These are phyloP conservation scores for Vanderwaltozyma tropicalis DNA, from an alignment of 805 yeast species.

Conservation along the genomic window DNA sequence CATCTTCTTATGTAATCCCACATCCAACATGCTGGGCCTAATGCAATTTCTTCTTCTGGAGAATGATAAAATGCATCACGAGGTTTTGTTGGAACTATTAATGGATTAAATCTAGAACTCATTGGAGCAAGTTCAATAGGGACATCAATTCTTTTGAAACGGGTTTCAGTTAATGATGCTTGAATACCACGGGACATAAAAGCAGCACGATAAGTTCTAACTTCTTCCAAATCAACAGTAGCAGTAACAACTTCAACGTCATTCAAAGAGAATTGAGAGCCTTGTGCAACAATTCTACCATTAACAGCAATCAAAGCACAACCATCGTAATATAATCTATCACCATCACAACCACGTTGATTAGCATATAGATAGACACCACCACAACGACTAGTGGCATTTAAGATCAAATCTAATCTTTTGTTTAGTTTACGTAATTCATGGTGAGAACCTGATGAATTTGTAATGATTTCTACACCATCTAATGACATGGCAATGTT, in stretches of 20 bases:
- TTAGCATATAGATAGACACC: conserved; percentile 90
- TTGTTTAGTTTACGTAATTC: conserved; percentile 83
- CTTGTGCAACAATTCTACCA: conserved; percentile 88
- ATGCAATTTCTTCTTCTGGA: conserved; percentile 94
- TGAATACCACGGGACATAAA: conserved; percentile 70
- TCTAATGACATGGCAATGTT: conserved; percentile 85
- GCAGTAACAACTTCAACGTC: conserved; percentile 97
- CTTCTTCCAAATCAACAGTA: conserved; percentile 86
- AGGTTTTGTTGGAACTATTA: conserved; percentile 45
- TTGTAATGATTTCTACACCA: conserved; percentile 95
- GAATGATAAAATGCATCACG: conserved; percentile 49
- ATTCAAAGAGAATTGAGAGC: conserved; percentile 73
- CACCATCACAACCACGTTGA: conserved; percentile 98
- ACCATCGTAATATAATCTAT: conserved; percentile 91
- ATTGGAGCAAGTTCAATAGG: conserved; percentile 58
- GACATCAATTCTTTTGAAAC: conserved; percentile 45
- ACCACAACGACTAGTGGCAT: conserved; percentile 93
- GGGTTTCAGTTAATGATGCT: conserved; percentile 31
- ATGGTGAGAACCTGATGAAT: conserved; percentile 96
- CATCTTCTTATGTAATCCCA: conserved; percentile 97
- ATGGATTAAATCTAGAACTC: conserved; percentile 48
- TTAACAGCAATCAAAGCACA: conserved; percentile 90
- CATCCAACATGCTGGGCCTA: conserved; percentile 98
- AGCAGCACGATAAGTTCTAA: conserved; percentile 66
- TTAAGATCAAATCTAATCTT: conserved; percentile 73